These are phyloP conservation scores for Cladosporium sp. DNA, from an alignment of 2,329 filamentous ascomycete species.

Conservation along the genomic window DNA sequence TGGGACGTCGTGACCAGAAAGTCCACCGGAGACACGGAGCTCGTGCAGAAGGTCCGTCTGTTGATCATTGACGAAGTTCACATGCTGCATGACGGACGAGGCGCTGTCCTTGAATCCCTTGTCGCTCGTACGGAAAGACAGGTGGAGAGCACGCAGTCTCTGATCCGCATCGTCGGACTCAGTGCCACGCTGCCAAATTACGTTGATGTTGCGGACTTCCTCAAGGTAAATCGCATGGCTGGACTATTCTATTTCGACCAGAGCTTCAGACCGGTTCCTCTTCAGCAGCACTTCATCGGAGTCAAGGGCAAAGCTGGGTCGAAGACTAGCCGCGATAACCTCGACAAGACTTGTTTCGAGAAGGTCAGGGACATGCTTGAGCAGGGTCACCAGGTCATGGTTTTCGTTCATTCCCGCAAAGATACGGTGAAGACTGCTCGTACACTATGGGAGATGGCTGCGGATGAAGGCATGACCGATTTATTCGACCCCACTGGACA, in stretches of 20 bases:
- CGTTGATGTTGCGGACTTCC: conserved; percentile 91
- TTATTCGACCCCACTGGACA: conserved; percentile 79
- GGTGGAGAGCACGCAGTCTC: conserved; percentile 94
- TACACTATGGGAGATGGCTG: conserved; percentile 79
- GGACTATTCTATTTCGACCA: conserved; percentile 96
- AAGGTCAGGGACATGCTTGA: conserved; percentile 94
- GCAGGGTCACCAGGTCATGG: conserved; percentile 94
- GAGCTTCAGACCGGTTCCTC: conserved; percentile 90
- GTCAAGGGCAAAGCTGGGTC: conserved; percentile 86
- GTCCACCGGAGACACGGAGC: conserved; percentile 92
- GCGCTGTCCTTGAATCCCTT: conserved; percentile 90
- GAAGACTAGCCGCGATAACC: conserved; percentile 79
- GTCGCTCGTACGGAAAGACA: conserved; percentile 93
- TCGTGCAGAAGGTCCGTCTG: conserved; percentile 93
- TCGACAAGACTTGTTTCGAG: conserved; percentile 83
- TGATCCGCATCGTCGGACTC: conserved; percentile 93
- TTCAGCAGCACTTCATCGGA: conserved; percentile 96
- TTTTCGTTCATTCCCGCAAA: conserved; percentile 95
- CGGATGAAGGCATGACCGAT: conserved; percentile 72
- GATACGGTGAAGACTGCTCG: conserved; percentile 88
- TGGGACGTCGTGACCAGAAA: conserved; percentile 99
- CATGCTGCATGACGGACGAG: conserved; percentile 97
- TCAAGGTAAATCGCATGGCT: conserved; percentile 89
- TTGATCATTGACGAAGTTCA: conserved; percentile 99
- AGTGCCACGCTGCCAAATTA: conserved; percentile 97